Evolutionary conservation across 371 early-diverging fungal species (phyloP), one percentile per base, ranked within the genome.

Genomic region (Lichtheimia hyalospora): DNA sequence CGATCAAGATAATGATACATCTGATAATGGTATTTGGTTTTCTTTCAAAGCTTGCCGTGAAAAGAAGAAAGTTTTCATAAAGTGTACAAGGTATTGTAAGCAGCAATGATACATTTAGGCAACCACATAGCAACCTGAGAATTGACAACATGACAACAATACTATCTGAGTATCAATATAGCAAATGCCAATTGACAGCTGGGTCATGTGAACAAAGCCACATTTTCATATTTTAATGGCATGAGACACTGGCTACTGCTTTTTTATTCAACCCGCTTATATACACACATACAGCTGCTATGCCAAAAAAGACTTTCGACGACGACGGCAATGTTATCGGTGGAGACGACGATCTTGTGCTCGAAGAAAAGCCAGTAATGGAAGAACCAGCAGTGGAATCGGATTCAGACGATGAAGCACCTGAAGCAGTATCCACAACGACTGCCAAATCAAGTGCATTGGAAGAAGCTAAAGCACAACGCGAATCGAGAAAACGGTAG

Each of bases 381-480:
- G 39, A 28, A 10, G 27, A 15, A 7, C 14, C 52, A 28, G 25
- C 8, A 40, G 18, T 52, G 13, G 60, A 61, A 28, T 27, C 53
- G 41, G 58, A 63, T 10, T 64, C 66, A 14, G 62, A 66, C 50
- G 79, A 78, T 57, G 79, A 74, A 34, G 82, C 82, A 27, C 82
- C 82, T 34, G 79, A 78, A 54, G 74, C 73, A 49, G 64, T 81
- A 15, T 76, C 79, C 0, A 67, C 73, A 18, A 58, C 70, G 3
- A 66, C 61, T 41, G 69, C 79, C 5, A 75, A 68, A 58, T 61
- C 63, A 34, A 48, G 53, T 8, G 54, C 69, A 50, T 52, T 68
- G 14, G 60, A 67, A 10, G 61, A 54, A 20, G 57, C 49, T 0
- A 58, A 79, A 24, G 75, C 73, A 3, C 68, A 71, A 7, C 68